Evolutionary conservation across 306 rosid species (phyloP), one percentile per base, ranked within the genome.

Genomic region (Prunus davidiana): DNA sequence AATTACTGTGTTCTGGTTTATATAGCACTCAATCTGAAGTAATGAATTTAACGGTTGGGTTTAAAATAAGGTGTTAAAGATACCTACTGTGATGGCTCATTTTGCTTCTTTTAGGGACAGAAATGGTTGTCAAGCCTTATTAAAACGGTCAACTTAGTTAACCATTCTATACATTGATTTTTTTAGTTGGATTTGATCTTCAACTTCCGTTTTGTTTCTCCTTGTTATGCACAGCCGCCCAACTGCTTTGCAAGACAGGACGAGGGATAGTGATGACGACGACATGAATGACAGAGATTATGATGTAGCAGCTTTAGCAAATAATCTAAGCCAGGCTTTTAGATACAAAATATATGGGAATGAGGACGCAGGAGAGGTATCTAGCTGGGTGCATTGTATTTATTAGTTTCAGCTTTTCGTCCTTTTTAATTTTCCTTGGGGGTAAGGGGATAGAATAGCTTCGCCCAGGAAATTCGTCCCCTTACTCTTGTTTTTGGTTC

Each of bases 211-310:
- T 63, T 22, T 55, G 66, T 66, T 67, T 77, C 52, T 77, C 69
- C 63, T 72, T 71, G 64, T 68, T 76, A 50, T 73, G 49, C 76
- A 72, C 88, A 96, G 99, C 76, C 99, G 99, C 27, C 99, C 99
- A 1, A 89, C 97, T 79, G 93, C 98, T 69, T 87, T 96, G 81
- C 99, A 92, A 75, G 99, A 95, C 78, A 89, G 97, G 90, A 88
- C 87, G 72, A 95, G 99, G 83, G 97, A 95, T 71, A 92, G 99
- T 79, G 97, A 95, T 68, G 97, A 92, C 1, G 97, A 95, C 75
- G 99, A 92, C 65, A 88, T 92, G 84, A 90, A 86, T 80, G 96
- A 89, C 78, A 91, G 97, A 81, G 98, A 96, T 78, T 93, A 91
- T 76, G 99, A 93, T 75, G 97, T 93, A 76, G 86, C 97, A 68